These are phyloP conservation scores for Termitomyces sp. DNA, from an alignment of 768 basidiomycete genomes.

Conservation along the genomic window DNA sequence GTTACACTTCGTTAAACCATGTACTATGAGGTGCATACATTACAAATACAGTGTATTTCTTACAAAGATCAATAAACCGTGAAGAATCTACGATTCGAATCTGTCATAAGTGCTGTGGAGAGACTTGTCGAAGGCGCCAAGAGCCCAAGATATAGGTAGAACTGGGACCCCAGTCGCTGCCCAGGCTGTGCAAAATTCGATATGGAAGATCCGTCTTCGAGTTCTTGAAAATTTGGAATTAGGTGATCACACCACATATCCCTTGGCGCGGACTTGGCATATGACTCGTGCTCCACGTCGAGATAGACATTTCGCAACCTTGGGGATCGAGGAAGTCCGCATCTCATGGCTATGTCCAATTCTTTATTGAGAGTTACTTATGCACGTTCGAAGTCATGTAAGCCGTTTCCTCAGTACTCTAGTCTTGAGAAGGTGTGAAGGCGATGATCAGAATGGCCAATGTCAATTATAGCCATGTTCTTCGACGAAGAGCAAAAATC, in stretches of 20 bases:
- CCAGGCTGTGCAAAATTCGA: conserved; percentile 1
- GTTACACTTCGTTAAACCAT: conserved; percentile 38
- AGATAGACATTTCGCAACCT: neutral
- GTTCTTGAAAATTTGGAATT: neutral
- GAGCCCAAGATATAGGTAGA: neutral
- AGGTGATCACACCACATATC: neutral
- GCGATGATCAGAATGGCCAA: neutral
- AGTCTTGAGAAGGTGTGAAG: neutral
- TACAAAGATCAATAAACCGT: conserved; percentile 1
- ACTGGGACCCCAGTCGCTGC: conserved; percentile 8
- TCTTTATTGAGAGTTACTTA: neutral
- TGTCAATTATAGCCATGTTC: neutral
- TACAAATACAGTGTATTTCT: conserved; percentile 4
- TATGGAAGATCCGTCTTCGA: neutral
- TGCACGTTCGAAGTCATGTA: neutral
- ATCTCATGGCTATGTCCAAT: neutral
- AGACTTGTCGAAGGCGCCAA: neutral
- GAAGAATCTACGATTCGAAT: neutral
- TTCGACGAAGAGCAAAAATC: neutral
- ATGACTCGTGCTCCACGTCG: neutral
- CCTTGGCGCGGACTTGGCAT: neutral
- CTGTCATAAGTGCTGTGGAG: neutral
- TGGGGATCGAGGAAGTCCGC: neutral
- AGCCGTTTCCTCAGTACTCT: neutral
- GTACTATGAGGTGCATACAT: neutral